Evolutionary conservation across 2,329 filamentous ascomycete genomes (phyloP), one percentile per base, ranked within the genome.

Genomic region (Neofusicoccum ribis): DNA sequence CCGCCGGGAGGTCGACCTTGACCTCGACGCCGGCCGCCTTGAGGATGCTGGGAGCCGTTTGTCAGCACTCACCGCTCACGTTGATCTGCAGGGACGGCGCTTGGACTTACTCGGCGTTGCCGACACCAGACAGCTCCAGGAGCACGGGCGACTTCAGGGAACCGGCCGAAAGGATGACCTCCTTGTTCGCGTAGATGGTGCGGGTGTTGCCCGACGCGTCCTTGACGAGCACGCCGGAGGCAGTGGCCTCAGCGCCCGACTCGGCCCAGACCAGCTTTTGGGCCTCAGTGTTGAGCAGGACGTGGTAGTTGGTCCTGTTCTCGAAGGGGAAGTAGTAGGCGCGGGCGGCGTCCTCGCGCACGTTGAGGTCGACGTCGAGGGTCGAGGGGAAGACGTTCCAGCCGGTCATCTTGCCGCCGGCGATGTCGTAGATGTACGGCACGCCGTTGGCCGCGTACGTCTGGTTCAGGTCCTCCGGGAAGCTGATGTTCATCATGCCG

Each of bases 301-400:
- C 69, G 3, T 80, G 69, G 1, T 84, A 71, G 67, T 84, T 84
- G 2, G 71, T 54, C 50, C 82, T 72, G 49, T 68, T 60, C 17
- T 73, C 66, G 56, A 70, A 72, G 1, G 82, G 80, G 62, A 74
- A 81, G 68, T 82, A 84, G 67, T 82, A 84, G 4, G 81, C 79
- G 15, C 80, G 73, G 3, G 80, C 82, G 41, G 82, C 80, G 71
- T 84, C 81, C 64, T 79, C 76, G 11, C 82, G 77, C 11, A 80
- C 72, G 66, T 78, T 72, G 15, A 72, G 70, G 1, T 71, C 70
- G 1, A 71, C 66, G 65, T 83, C 73, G 15, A 82, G 63, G 1
- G 80, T 84, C 68, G 74, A 75, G 1, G 81, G 79, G 70, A 76
- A 81, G 2, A 78, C 66, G 15, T 72, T 72, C 66, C 79, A 82